Conservation (phyloP, 495 filamentous ascomycete genomes). For the Evansstolkia leycettana region DNA sequence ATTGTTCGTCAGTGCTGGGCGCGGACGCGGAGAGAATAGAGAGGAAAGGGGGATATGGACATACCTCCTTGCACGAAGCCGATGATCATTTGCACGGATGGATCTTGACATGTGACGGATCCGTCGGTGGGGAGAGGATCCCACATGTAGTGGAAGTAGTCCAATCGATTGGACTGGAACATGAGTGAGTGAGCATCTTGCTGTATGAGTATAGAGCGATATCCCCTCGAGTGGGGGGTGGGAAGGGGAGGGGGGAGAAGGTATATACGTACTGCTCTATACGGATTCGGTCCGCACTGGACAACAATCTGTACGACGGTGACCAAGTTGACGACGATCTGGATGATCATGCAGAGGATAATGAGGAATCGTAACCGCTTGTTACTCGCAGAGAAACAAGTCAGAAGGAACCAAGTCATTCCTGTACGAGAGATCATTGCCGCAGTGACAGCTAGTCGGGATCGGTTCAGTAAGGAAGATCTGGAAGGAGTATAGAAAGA, state of each 20-base stretch:
- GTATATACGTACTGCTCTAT: constrained; percentile 11
- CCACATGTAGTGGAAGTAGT: constrained; percentile 32
- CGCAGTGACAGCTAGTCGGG: constrained; percentile 42
- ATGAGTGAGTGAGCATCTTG: too few species aligned
- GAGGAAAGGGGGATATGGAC: background rate
- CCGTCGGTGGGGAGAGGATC: constrained; percentile 21
- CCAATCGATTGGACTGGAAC: constrained; percentile 15
- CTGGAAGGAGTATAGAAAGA: constrained; percentile 18
- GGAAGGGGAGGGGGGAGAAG: background rate
- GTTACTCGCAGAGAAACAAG: constrained; percentile 21
- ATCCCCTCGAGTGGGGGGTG: too few species aligned
- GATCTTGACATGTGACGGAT: constrained; percentile 21
- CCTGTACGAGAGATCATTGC: constrained; percentile 27
- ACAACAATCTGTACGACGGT: constrained; percentile 24
- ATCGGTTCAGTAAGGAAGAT: too few species aligned
- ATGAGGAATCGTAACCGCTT: constrained; percentile 16
- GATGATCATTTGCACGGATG: constrained; percentile 20
- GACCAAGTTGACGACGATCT: constrained; percentile 21
- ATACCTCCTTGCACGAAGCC: constrained; percentile 26
- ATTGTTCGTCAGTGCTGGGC: too few species aligned
- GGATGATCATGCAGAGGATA: constrained; percentile 18
- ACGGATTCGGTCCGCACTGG: constrained; percentile 27
- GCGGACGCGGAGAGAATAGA: background rate
- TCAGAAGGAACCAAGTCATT: constrained; percentile 29
- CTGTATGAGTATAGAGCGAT: too few species aligned